Conservation (phyloP, 2,329 filamentous ascomycete genomes). For the Dactylellina leptospora region DNA sequence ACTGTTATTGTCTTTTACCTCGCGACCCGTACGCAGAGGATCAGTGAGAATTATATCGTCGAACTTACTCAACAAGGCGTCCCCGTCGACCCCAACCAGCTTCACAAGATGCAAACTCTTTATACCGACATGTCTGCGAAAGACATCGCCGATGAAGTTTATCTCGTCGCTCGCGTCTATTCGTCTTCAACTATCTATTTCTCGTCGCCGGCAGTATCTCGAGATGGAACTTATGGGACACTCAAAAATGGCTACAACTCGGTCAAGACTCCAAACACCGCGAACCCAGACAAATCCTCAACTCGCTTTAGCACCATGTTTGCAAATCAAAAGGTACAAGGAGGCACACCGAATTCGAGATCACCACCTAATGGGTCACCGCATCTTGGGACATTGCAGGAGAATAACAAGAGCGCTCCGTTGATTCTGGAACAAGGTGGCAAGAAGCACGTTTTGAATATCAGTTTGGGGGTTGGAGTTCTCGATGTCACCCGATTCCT, state of each 20-base stretch:
- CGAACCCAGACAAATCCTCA: conserved; percentile 22
- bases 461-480: conserved; percentile 57
- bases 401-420: conserved; percentile 39
- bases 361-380: conserved; percentile 37
- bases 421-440: conserved; percentile 37
- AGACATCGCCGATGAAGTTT: conserved; percentile 79
- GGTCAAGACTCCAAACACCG: conserved; percentile 26
- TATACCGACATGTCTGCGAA: conserved; percentile 84
- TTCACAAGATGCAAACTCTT: conserved; percentile 78
- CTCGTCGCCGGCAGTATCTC: conserved; percentile 62
- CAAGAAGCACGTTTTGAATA: conserved; percentile 41
- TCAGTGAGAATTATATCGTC: conserved; percentile 85
- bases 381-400: conserved; percentile 38
- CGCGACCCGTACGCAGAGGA: conserved; percentile 72
- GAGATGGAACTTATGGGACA: conserved; percentile 48
- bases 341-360: conserved; percentile 1
- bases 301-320: conserved; percentile 52
- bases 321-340: conserved; percentile 38
- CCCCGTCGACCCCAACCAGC: conserved; percentile 71
- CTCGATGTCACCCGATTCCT: conserved; percentile 57
- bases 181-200: conserved; percentile 59
- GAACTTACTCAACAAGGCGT: conserved; percentile 78
- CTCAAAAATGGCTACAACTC: conserved; percentile 44
- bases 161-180: conserved; percentile 82
- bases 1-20: conserved; percentile 81